Evolutionary conservation across 345 rosid species (phyloP).

Genomic region (Kandelia obovata): DNA sequence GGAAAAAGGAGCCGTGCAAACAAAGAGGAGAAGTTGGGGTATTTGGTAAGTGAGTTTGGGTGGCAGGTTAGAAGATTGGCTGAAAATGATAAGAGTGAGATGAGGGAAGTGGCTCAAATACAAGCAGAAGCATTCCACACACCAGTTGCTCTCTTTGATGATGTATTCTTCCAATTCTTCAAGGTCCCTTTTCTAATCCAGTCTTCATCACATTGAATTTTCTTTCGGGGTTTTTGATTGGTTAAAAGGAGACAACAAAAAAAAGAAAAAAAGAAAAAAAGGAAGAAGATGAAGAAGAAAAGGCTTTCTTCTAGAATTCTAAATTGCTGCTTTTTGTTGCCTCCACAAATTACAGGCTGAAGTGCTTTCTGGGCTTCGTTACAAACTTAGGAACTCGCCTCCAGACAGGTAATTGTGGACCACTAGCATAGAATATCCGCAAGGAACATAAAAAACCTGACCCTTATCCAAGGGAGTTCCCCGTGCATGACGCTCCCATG

Average conservation of each 20-base stretch:
- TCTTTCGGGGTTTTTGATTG: not conserved
- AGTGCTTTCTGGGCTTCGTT: conserved; percentile 69
- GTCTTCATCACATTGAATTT: not conserved
- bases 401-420: conserved; percentile 51
- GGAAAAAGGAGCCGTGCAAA: not conserved
- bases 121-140: conserved; percentile 85
- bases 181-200: conserved; percentile 38
- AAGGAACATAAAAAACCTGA: not conserved
- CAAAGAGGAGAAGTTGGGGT: conserved; percentile 22
- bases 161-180: conserved; percentile 66
- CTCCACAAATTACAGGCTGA: conserved; percentile 52
- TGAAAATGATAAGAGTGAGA: conserved; percentile 41
- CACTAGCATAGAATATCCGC: not conserved
- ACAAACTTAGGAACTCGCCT: conserved; percentile 76
- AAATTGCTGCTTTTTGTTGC: too few species aligned
- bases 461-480: too few species aligned
- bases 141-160: conserved; percentile 58
- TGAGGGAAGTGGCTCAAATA: conserved; percentile 54
- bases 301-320: not conserved
- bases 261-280: too few species aligned
- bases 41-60: conserved; percentile 51
- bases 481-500: not conserved
- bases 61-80: conserved; percentile 70
- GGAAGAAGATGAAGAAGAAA: not conserved
- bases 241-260: not conserved